Evolutionary conservation across 2,329 filamentous ascomycete genomes (phyloP), one percentile per base, ranked within the genome.

Genomic region (Zarea fungicola): DNA sequence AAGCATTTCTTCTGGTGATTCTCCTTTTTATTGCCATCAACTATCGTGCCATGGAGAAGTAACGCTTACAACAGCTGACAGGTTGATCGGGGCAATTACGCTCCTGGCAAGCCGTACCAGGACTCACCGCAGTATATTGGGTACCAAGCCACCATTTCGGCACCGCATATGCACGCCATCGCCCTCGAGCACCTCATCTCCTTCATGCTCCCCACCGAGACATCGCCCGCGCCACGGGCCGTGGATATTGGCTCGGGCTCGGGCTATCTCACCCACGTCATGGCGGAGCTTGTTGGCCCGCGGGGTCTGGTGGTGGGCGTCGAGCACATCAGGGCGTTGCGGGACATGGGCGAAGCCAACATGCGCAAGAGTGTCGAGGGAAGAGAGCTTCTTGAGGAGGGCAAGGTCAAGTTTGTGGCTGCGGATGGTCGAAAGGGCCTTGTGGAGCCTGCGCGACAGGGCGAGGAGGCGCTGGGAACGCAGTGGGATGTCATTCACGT

Each of bases 401-500:
- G 84, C 0, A 77, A 75, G 6, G 87, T 91, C 35, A 72, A 74
- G 50, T 95, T 95, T 61, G 75, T 91, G 2, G 75, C 81, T 0
- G 90, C 83, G 0, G 91, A 96, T 68, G 87, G 86, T 2, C 68
- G 87, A 5, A 75, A 78, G 53, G 86, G 86, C 1, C 85, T 78
- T 47, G 60, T 74, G 2, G 77, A 76, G 57, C 56, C 60, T 10
- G 54, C 61, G 1, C 60, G 68, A 49, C 69, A 60, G 59, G 79
- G 70, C 2, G 65, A 67, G 37, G 74, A 73, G 6, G 73, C 73
- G 48, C 68, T 72, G 11, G 74, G 69, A 53, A 68, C 65, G 25
- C 76, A 82, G 0, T 99, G 92, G 75, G 89, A 97, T 74, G 91
- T 87, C 3, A 97, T 99, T 52, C 93, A 97, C 63, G 93, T 97